Evolutionary conservation across 176 grass and related monocot genomes (phyloP).

Genomic region (Canna indica): DNA sequence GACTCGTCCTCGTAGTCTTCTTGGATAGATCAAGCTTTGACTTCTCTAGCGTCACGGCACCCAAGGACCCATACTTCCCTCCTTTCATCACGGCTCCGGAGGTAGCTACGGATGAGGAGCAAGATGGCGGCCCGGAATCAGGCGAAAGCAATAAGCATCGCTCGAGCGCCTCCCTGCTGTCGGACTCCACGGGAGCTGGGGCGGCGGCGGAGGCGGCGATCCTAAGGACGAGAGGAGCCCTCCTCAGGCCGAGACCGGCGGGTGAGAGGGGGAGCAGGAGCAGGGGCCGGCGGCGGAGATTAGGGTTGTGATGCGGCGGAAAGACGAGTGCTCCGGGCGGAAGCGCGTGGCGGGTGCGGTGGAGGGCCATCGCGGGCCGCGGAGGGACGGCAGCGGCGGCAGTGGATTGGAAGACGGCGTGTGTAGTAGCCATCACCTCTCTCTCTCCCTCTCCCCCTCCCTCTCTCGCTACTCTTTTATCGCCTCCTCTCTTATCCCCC

Average conservation of each 20-base stretch:
- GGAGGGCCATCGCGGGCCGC: background rate
- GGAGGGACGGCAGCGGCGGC: background rate
- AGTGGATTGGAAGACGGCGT: background rate
- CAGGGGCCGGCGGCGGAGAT: background rate
- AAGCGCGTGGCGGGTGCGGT: background rate
- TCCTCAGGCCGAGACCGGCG: background rate
- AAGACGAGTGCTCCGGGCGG: background rate
- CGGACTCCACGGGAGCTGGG: constrained; percentile 18
- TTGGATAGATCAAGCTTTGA: constrained; percentile 59
- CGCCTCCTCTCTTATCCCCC: background rate
- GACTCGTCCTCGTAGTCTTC: constrained; percentile 39
- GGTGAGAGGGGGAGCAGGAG: too few species aligned
- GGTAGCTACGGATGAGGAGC: constrained; percentile 5
- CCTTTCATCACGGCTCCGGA: constrained; percentile 47
- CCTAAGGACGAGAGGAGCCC: background rate
- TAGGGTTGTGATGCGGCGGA: background rate
- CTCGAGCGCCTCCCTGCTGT: constrained; percentile 29
- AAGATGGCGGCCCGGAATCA: constrained; percentile 30
- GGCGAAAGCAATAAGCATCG: constrained; percentile 23
- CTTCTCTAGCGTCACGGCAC: constrained; percentile 51
- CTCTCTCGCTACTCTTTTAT: background rate
- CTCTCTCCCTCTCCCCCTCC: background rate
- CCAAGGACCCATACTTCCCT: constrained; percentile 48
- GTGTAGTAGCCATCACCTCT: background rate
- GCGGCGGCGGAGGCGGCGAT: constrained; percentile 24